These are phyloP conservation scores for Xenosphaeropsis pyriputrescens DNA, from an alignment of 2,329 filamentous ascomycete genomes.

Conservation along the genomic window DNA sequence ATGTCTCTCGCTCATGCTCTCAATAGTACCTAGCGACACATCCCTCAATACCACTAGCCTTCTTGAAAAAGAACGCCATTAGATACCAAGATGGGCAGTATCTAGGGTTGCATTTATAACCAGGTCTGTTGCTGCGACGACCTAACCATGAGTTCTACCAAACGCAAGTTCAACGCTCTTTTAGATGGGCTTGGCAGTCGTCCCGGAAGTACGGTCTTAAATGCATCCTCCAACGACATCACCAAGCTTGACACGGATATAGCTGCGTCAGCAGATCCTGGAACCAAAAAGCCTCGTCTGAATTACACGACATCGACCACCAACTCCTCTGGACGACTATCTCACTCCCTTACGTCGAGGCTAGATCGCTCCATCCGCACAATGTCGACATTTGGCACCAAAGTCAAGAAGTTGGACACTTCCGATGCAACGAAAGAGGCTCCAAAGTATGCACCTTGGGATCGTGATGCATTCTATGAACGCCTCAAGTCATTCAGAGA, in stretches of 20 bases:
- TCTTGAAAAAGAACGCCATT: too few species aligned
- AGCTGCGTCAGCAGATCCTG: conserved; percentile 5
- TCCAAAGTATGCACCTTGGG: conserved; percentile 74
- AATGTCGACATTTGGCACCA: too few species aligned
- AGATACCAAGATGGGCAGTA: too few species aligned
- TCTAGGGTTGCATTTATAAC: too few species aligned
- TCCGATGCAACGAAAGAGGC: too few species aligned
- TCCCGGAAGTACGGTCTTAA: conserved; percentile 24
- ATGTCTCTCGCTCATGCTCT: background rate
- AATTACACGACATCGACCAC: conserved; percentile 5
- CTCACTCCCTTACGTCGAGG: too few species aligned
- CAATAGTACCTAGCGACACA: too few species aligned
- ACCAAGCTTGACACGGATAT: conserved; percentile 14
- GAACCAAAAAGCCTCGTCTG: conserved; percentile 16
- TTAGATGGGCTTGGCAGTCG: conserved; percentile 48
- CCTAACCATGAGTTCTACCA: conserved; percentile 54
- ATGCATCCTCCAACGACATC: too few species aligned
- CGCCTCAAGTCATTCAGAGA: conserved; percentile 80
- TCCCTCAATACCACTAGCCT: too few species aligned
- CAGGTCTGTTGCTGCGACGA: too few species aligned
- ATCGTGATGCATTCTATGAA: conserved; percentile 67
- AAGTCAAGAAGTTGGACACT: too few species aligned
- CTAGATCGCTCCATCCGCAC: too few species aligned
- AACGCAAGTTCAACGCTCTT: conserved; percentile 68
- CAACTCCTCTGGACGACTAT: background rate